A percentile compares a stretch with the other conserved stretches of the same genome.
Evolutionary conservation across 2,329 filamentous ascomycete species (phyloP).

Genomic region (Colletotrichum phormii): DNA sequence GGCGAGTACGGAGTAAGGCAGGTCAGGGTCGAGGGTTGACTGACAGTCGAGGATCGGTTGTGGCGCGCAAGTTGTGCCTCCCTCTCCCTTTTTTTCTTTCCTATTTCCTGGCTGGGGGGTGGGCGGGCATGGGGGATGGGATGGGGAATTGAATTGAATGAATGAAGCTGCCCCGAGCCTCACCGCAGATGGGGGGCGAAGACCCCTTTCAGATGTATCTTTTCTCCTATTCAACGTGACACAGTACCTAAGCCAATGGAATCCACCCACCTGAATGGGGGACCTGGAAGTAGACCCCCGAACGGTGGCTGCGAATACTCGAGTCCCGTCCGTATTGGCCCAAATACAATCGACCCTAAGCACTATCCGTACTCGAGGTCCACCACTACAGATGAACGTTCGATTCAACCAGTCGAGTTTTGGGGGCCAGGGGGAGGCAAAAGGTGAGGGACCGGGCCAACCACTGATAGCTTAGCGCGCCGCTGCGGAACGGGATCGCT

Average conservation of each 20-base stretch:
- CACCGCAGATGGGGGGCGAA: conserved; percentile 25
- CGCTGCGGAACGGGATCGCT: conserved; percentile 31
- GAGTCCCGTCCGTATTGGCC: conserved; percentile 24
- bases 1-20: background rate
- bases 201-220: conserved; percentile 20
- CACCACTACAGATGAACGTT: conserved; percentile 5
- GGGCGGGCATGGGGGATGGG: conserved; percentile 11
- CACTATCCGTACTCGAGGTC: conserved; percentile 7
- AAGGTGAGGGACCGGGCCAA: background rate
- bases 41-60: conserved; percentile 16
- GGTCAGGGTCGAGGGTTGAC: background rate
- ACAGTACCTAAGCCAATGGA: background rate
- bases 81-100: conserved; percentile 27
- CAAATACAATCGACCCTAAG: conserved; percentile 16
- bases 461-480: conserved; percentile 25
- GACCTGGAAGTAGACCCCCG: conserved; percentile 14
- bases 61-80: conserved; percentile 19
- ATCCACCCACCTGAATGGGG: conserved; percentile 11
- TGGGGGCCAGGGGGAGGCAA: conserved; percentile 9
- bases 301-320: conserved; percentile 1
- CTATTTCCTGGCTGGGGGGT: conserved; percentile 7
- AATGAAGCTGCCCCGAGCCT: conserved; percentile 30
- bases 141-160: conserved; percentile 25
- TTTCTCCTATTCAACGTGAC: background rate
- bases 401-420: background rate